A percentile compares a stretch with the other conserved stretches of the same genome.
Conservation (phyloP, 352 stramenopile species). For the Pseudoperonospora humuli region DNA sequence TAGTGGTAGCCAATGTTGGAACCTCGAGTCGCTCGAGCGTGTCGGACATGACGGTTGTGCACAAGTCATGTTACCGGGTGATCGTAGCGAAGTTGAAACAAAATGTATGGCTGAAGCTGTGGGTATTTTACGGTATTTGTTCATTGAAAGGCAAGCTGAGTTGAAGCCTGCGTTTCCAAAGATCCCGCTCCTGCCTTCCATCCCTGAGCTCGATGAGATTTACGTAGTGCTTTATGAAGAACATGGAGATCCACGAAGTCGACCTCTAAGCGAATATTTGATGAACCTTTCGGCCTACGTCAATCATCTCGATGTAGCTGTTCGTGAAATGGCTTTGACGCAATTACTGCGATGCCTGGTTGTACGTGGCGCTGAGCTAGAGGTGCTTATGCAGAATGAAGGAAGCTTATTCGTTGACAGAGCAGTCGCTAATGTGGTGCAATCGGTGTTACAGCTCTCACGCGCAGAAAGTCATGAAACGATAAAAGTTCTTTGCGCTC, state of each 20-base stretch:
- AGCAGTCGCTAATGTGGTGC: conserved; percentile 46
- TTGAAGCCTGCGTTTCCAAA: conserved; percentile 55
- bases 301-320: conserved; percentile 70
- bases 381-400: conserved; percentile 62
- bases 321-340: conserved; percentile 67
- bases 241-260: conserved; percentile 45
- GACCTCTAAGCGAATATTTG: conserved; percentile 44
- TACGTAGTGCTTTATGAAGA: conserved; percentile 46
- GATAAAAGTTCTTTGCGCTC: conserved; percentile 65
- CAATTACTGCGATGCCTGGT: conserved; percentile 65
- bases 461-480: conserved; percentile 50
- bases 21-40: conserved; percentile 33
- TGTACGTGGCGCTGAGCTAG: conserved; percentile 49
- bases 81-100: conserved; percentile 6
- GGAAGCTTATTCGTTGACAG: conserved; percentile 58
- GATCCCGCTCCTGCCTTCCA: conserved; percentile 59
- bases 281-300: conserved; percentile 48
- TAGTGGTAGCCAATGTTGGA: conserved; percentile 28
- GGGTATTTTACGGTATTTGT: conserved; percentile 55
- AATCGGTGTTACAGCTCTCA: conserved; percentile 61
- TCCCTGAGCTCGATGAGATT: conserved; percentile 60
- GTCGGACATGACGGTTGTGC: conserved; percentile 2
- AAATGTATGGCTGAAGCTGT: conserved; percentile 26
- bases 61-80: conserved; percentile 8
- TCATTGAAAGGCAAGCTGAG: conserved; percentile 56